phyloP scores from a whole-genome alignment of 805 yeast genomes.

The Barnettozyma botsteinii region DNA sequence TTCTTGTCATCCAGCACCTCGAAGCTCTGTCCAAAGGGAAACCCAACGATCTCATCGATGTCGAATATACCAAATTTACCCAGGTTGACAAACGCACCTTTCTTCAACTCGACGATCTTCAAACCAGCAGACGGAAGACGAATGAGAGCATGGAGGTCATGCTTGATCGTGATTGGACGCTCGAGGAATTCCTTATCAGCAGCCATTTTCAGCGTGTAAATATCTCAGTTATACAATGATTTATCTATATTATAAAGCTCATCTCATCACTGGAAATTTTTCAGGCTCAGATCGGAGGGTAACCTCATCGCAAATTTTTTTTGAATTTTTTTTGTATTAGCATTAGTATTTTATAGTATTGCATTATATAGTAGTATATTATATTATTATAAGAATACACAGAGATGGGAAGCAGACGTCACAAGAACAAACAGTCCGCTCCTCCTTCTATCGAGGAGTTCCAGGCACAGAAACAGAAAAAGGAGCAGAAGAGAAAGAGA shows the following conservation, averaged over 20 bases:
- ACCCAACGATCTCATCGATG: conserved; percentile 71
- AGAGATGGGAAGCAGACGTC: conserved; percentile 79
- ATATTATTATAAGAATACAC: no score
- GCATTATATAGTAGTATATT: no score
- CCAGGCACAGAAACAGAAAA: conserved; percentile 41
- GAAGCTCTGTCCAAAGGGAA: conserved; percentile 82
- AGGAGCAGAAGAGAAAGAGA: conserved; percentile 31
- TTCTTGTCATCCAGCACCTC: conserved; percentile 61
- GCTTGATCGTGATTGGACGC: conserved; percentile 1
- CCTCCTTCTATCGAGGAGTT: conserved; percentile 90
- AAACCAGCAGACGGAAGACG: conserved; percentile 77
- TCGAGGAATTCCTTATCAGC: not conserved
- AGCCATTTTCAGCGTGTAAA: not conserved
- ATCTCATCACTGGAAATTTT: conserved; percentile 9
- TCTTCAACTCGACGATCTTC: conserved; percentile 62
- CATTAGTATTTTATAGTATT: not conserved
- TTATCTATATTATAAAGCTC: not conserved
- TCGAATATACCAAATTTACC: conserved; percentile 91
- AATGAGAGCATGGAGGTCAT: conserved; percentile 42
- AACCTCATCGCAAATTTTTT: conserved; percentile 15
- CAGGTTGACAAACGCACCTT: conserved; percentile 56
- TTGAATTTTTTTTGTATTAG: not conserved
- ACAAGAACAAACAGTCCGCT: conserved; percentile 85
- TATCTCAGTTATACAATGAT: not conserved
- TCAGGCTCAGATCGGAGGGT: no score